A percentile compares a stretch with the other conserved stretches of the same genome.
phyloP scores from a whole-genome alignment of 768 basidiomycete genomes.

The Amanita muscaria region DNA sequence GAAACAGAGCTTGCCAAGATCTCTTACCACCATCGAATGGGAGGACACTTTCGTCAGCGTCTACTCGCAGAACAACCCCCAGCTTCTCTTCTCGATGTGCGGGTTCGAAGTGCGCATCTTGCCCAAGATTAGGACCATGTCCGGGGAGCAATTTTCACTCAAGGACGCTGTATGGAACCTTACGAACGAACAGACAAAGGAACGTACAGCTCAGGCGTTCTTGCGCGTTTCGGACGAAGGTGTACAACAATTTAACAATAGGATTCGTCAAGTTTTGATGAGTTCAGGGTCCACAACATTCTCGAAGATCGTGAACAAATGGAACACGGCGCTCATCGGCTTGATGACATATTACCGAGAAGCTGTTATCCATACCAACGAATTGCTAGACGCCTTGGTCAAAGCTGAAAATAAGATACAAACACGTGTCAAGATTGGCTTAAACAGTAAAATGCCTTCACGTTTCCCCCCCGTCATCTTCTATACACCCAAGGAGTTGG shows the following conservation, averaged over 20 bases:
- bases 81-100: constrained; percentile 95
- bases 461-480: constrained; percentile 96
- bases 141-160: constrained; percentile 94
- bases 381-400: constrained; percentile 90
- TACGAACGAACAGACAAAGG: constrained; percentile 95
- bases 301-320: constrained; percentile 98
- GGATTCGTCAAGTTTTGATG: constrained; percentile 95
- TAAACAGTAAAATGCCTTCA: constrained; percentile 99
- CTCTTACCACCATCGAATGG: constrained; percentile 98
- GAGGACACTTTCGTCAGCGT: constrained; percentile 97
- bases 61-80: constrained; percentile 96
- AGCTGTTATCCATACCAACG: constrained; percentile 95
- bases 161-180: constrained; percentile 96
- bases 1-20: constrained; percentile 91
- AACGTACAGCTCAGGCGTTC: constrained; percentile 96
- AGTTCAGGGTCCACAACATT: constrained; percentile 98
- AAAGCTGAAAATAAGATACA: constrained; percentile 99
- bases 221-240: constrained; percentile 95
- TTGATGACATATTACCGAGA: constrained; percentile 98
- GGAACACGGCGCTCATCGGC: constrained; percentile 93
- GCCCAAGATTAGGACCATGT: constrained; percentile 91
- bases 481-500: constrained; percentile 97
- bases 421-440: constrained; percentile 98
- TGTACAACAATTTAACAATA: constrained; percentile 96
- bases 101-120: constrained; percentile 98